phyloP scores from a whole-genome alignment of 106 monocot genomes.

The Vanilla planifolia region DNA sequence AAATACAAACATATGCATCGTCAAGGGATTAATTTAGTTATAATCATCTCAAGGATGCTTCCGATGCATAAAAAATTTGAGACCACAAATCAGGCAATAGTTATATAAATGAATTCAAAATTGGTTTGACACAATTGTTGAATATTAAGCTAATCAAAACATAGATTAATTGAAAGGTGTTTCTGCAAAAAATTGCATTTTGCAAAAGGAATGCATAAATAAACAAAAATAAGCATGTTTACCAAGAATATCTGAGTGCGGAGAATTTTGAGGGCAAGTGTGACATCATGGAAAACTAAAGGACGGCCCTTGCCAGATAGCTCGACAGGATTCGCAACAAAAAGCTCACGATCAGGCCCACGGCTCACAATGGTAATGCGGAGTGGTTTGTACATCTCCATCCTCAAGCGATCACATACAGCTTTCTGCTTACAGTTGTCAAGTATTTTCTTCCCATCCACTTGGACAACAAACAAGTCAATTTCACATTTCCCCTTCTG shows the following conservation, averaged over 20 bases:
- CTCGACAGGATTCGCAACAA: conserved; percentile 94
- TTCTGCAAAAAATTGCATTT: neutral
- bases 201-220: no score
- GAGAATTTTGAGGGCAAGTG: conserved; percentile 64
- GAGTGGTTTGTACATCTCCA: conserved; percentile 82
- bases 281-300: conserved; percentile 71
- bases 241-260: conserved; percentile 87
- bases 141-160: conserved; percentile 3
- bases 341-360: conserved; percentile 77
- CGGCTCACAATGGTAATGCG: conserved; percentile 56
- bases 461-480: conserved; percentile 86
- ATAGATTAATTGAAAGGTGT: neutral
- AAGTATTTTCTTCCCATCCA: conserved; percentile 77
- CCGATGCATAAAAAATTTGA: no score
- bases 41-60: no score
- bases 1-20: no score
- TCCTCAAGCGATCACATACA: conserved; percentile 46
- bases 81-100: no score
- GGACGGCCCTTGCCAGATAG: conserved; percentile 80
- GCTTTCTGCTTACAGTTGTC: conserved; percentile 58
- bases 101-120: no score
- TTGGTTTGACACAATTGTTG: no score
- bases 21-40: no score
- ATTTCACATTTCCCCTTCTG: conserved; percentile 47
- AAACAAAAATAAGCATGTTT: conserved; percentile 5